Evolutionary conservation across 139 green algal genomes (phyloP), one percentile per base, ranked within the genome.

Genomic region (Chlamydomonas sp.): DNA sequence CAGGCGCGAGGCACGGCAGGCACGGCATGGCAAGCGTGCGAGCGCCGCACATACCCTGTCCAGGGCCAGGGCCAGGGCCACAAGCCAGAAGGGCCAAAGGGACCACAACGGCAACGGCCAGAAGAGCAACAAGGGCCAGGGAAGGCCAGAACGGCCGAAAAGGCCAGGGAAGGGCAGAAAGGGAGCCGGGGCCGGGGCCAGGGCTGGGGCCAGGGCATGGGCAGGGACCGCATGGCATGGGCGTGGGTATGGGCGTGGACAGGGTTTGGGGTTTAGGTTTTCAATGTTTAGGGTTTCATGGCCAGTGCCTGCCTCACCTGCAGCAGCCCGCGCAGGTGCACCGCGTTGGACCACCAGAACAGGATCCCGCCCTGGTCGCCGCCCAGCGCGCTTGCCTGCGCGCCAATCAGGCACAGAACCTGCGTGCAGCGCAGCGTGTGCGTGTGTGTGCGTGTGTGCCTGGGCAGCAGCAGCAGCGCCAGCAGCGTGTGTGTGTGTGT

Each of bases 301-400:
- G 22, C 22, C 13, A 54, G 43, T 16, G 43, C 43, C 43, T 54
- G 13, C 43, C 13, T 54, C 24, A 26, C 26, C 30, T 80, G 62
- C 73, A 83, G 64, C 65, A 85, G 79, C 3, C 60, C 81, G 20
- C 81, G 72, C 67, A 84, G 61, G 75, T 87, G 81, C 4, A 72
- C 65, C 10, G 62, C 43, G 58, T 88, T 85, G 67, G 48, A 67
- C 82, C 79, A 85, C 76, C 79, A 85, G 66, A 79, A 81, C 10
- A 77, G 66, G 38, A 88, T 62, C 64, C 58, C 48, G 36, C 73
- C 69, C 13, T 80, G n/a, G 47, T 88, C 84, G 0, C 71, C 71
- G 6, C 67, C 63, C 3, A 35, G 39, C 2, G 76, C 59, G 1
- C 73, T 65, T 0, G 76, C 67, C 35, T 69, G 69, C 0, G 58